These are phyloP conservation scores for Silene uniflora DNA, from an alignment of 148 eudicot species.

Conservation along the genomic window DNA sequence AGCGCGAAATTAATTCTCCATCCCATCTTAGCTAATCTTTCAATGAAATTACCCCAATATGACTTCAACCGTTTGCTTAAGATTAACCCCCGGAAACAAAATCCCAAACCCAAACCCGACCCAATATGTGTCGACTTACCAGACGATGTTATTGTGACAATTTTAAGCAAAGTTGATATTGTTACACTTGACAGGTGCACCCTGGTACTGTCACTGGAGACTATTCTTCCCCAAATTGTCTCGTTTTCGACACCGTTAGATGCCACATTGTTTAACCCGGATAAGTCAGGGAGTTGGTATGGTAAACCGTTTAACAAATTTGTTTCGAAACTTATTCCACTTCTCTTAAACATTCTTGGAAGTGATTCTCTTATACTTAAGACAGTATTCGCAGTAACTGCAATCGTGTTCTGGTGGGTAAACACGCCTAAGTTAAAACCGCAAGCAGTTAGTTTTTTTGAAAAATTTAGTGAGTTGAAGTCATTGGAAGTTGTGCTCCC, in stretches of 20 bases:
- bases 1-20: not conserved
- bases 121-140: not conserved
- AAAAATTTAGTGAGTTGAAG: not conserved
- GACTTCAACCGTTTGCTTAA: not conserved
- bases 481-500: conserved; percentile 2
- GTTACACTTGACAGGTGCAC: not conserved
- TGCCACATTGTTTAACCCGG: not conserved
- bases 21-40: not conserved
- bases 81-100: too few species aligned
- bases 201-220: not conserved
- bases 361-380: not conserved
- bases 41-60: not conserved
- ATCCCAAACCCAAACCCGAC: not conserved
- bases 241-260: not conserved
- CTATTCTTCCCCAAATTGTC: not conserved
- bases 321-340: not conserved
- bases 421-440: not conserved
- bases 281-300: not conserved
- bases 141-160: not conserved
- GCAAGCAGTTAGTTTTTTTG: not conserved
- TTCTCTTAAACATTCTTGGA: not conserved
- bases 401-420: not conserved
- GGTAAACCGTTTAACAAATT: not conserved
- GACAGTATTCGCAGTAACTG: not conserved
- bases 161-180: conserved; percentile 1